A percentile compares a stretch with the other conserved stretches of the same genome.
Conservation (phyloP, 345 rosid genomes). For the Sonneratia alba region DNA sequence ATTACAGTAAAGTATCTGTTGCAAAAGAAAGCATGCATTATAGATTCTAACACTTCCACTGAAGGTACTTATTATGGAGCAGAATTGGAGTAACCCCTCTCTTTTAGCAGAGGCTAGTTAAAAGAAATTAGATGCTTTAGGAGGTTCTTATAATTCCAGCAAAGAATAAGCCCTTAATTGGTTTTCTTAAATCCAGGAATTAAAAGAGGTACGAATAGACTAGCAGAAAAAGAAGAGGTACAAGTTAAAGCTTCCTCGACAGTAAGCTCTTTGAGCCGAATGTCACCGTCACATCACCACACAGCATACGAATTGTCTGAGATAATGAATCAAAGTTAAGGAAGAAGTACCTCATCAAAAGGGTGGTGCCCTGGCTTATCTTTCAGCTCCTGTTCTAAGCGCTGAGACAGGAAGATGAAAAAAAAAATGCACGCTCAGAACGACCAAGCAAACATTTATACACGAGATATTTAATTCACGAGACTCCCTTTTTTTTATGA, state of each 20-base stretch:
- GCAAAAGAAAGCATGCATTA: background rate
- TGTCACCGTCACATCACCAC: background rate
- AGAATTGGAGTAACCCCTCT: background rate
- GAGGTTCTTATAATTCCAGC: no score
- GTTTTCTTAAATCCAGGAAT: no score
- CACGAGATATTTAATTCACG: no score
- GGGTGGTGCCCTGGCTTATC: conserved; percentile 56
- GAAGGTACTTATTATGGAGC: background rate
- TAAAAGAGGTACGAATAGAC: no score
- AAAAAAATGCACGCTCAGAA: background rate
- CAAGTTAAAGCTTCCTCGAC: no score
- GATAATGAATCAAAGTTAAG: background rate
- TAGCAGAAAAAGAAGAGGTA: no score
- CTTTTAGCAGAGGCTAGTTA: background rate
- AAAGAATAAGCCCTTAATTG: no score
- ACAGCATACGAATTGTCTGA: background rate
- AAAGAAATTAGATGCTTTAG: background rate
- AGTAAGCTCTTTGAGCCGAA: no score
- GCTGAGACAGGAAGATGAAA: conserved; percentile 28
- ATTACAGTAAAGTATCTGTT: conserved; percentile 84
- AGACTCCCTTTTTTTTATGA: no score
- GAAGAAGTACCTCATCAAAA: conserved; percentile 62
- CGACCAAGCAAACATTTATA: no score
- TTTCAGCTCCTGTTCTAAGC: conserved; percentile 63
- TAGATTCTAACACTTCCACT: no score